Evolutionary conservation across 495 filamentous ascomycete genomes (phyloP).

Genomic region (Hypoxylon fuscum): DNA sequence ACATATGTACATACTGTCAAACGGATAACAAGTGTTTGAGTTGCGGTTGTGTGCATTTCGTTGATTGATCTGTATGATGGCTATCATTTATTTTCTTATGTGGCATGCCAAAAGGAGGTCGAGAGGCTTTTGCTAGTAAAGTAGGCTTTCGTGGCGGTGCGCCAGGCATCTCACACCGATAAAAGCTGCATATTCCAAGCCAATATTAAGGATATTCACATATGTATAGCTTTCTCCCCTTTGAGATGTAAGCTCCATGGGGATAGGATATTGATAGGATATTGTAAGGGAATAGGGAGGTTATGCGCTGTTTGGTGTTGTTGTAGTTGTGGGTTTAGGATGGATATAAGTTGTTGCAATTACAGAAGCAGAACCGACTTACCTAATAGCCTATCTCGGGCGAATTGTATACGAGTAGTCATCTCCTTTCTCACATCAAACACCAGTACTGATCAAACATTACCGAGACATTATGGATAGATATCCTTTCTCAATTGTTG

Average conservation of each 20-base stretch:
- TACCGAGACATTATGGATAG: neutral
- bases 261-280: neutral
- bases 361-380: no score
- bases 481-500: neutral
- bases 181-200: neutral
- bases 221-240: neutral
- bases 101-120: no score
- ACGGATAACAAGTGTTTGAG: neutral
- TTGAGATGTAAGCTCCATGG: neutral
- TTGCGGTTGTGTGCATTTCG: neutral
- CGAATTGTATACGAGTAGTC: no score
- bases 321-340: neutral
- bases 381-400: no score
- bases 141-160: neutral
- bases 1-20: neutral
- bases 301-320: neutral
- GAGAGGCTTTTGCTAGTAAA: neutral
- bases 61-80: no score
- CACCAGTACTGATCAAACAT: no score
- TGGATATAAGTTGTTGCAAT: neutral
- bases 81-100: no score
- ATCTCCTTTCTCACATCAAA: no score
- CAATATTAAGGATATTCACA: constrained; percentile 4
- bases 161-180: neutral
- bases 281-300: neutral